These are phyloP conservation scores for Xylaria arbuscula DNA, from an alignment of 2,329 filamentous ascomycete species.

Conservation along the genomic window DNA sequence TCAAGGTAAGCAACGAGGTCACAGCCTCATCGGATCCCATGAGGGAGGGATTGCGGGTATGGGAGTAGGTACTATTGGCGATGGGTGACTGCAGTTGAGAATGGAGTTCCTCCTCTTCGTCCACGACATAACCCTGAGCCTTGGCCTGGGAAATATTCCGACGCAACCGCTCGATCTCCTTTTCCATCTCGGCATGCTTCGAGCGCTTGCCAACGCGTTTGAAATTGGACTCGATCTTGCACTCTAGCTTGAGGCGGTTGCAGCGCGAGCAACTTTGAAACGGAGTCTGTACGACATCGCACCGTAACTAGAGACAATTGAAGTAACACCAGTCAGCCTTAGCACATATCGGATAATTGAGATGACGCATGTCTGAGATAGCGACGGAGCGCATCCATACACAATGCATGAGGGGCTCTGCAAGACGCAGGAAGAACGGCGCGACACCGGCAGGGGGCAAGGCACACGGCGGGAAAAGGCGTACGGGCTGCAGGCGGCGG, in stretches of 20 bases:
- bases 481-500: background rate
- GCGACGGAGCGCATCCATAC: slow-evolving; percentile 11
- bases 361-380: slow-evolving; percentile 39
- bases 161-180: slow-evolving; percentile 77
- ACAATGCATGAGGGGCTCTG: slow-evolving; percentile 4
- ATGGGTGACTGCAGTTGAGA: slow-evolving; percentile 69
- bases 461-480: background rate
- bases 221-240: slow-evolving; percentile 89
- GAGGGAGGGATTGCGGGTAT: slow-evolving; percentile 70
- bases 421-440: background rate
- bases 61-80: slow-evolving; percentile 66
- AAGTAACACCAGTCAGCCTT: slow-evolving; percentile 36
- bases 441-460: slow-evolving; percentile 1
- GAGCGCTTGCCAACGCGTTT: slow-evolving; percentile 85
- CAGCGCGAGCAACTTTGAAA: slow-evolving; percentile 83
- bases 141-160: slow-evolving; percentile 70
- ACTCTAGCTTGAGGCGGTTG: slow-evolving; percentile 81
- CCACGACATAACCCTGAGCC: slow-evolving; percentile 65
- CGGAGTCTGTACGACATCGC: slow-evolving; percentile 84
- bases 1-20: slow-evolving; percentile 73
- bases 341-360: slow-evolving; percentile 23
- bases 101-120: slow-evolving; percentile 66
- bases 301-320: slow-evolving; percentile 64
- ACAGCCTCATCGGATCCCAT: slow-evolving; percentile 77
- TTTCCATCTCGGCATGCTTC: slow-evolving; percentile 88